phyloP scores from a whole-genome alignment of 2,329 filamentous ascomycete species.

The Thielaviopsis ethacetica region DNA sequence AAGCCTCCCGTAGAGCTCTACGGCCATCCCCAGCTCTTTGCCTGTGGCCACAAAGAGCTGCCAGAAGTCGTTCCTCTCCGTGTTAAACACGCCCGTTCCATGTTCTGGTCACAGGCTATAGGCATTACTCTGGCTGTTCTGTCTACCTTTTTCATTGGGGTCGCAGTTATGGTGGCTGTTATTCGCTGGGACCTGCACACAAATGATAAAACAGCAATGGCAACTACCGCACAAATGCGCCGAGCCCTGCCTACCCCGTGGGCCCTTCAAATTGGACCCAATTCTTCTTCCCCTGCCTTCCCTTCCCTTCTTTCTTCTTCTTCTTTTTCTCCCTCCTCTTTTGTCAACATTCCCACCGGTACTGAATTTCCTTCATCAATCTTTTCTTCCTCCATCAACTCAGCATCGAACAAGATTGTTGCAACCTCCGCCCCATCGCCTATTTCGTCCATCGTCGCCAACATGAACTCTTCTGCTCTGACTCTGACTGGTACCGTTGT shows the following conservation, averaged over 20 bases:
- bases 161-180: not conserved
- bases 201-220: not conserved
- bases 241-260: not conserved
- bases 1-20: not conserved
- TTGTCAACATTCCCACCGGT: not conserved
- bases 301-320: not conserved
- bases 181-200: not conserved
- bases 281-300: not conserved
- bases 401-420: not conserved
- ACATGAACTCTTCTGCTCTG: slow-evolving; percentile 6
- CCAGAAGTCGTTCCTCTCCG: not conserved
- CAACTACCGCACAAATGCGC: not conserved
- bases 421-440: not conserved
- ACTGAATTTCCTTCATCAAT: not conserved
- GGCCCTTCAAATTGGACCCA: not conserved
- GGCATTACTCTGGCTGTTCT: not conserved
- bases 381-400: not conserved
- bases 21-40: not conserved
- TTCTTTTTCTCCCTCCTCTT: slow-evolving; percentile 1
- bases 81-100: not conserved
- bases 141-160: not conserved
- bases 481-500: not conserved
- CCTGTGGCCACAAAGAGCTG: not conserved
- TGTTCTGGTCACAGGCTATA: not conserved
- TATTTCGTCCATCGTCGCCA: slow-evolving; percentile 6